A percentile compares a stretch with the other conserved stretches of the same genome.
Evolutionary conservation across 2,329 filamentous ascomycete species (phyloP).

Genomic region (Cryphonectria naterciae): DNA sequence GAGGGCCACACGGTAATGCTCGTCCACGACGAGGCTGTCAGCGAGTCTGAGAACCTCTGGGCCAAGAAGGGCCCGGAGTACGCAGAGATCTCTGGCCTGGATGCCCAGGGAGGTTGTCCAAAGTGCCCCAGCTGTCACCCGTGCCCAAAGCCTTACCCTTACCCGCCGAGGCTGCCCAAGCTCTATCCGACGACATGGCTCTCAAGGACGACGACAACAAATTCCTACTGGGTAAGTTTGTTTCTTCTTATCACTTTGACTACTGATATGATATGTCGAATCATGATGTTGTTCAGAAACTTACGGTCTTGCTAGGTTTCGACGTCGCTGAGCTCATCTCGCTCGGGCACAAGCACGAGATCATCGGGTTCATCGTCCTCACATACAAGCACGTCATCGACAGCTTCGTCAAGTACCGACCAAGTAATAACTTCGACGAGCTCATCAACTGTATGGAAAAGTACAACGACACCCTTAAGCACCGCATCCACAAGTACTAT

Average conservation of each 20-base stretch:
- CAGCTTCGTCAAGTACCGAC: neutral
- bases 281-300: neutral
- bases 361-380: neutral
- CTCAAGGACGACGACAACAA: neutral
- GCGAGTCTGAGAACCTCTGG: neutral
- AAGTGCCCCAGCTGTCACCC: neutral
- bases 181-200: neutral
- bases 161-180: neutral
- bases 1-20: neutral
- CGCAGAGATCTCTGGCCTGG: neutral
- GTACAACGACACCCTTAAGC: neutral
- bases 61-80: neutral
- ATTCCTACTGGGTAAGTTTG: neutral
- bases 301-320: neutral
- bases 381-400: neutral
- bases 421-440: too few relatives aligned
- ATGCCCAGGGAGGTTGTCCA: neutral
- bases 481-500: neutral
- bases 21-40: neutral
- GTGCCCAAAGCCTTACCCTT: conserved; percentile 10
- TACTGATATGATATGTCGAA: neutral
- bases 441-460: neutral
- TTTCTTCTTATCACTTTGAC: neutral
- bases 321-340: neutral
- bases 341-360: neutral